These are phyloP conservation scores for Podaxis mareebaensis DNA, from an alignment of 768 basidiomycete species.

Conservation along the genomic window DNA sequence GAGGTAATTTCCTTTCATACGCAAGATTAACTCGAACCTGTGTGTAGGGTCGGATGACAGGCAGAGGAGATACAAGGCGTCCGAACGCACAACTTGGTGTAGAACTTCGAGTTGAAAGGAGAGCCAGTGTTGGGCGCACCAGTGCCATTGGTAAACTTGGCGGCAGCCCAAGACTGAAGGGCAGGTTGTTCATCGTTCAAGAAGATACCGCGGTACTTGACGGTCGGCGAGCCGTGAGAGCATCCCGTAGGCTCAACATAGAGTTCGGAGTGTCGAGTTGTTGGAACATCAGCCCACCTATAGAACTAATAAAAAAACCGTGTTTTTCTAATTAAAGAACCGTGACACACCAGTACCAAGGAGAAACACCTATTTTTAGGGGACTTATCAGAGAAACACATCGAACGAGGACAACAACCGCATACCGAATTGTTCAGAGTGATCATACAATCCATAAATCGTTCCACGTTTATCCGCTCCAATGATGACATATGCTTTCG, in stretches of 20 bases:
- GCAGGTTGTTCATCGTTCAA: constrained; percentile 79
- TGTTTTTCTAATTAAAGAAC: constrained; percentile 10
- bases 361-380: constrained; percentile 51
- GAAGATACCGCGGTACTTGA: constrained; percentile 73
- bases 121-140: constrained; percentile 47
- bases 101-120: constrained; percentile 66
- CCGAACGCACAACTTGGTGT: constrained; percentile 48
- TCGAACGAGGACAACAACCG: constrained; percentile 5
- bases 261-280: constrained; percentile 47
- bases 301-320: not conserved
- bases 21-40: constrained; percentile 66
- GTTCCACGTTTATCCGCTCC: constrained; percentile 72
- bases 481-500: constrained; percentile 64
- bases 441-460: constrained; percentile 66
- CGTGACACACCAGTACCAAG: constrained; percentile 60
- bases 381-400: constrained; percentile 8
- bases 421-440: constrained; percentile 67
- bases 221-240: constrained; percentile 62
- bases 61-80: not conserved
- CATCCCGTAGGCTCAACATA: constrained; percentile 47
- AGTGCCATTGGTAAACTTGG: constrained; percentile 67
- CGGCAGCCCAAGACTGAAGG: constrained; percentile 69
- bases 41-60: constrained; percentile 1
- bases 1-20: constrained; percentile 68
- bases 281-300: constrained; percentile 83